Evolutionary conservation across 176 grass and related monocot species (phyloP), one percentile per base, ranked within the genome.

Genomic region (Ensete ventricosum): DNA sequence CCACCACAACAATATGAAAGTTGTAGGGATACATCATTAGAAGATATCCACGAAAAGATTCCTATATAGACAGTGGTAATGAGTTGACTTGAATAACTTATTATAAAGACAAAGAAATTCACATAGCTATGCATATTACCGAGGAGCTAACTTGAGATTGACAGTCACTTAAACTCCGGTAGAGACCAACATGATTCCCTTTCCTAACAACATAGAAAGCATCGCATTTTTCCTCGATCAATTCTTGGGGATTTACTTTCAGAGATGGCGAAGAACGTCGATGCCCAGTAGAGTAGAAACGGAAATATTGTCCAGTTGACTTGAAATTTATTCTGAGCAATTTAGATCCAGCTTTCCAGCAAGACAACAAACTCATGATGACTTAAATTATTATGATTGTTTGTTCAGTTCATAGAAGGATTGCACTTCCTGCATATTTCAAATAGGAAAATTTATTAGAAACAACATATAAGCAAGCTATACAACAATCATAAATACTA

Each of bases 131-230:
- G 22, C 11, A 54, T 53, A 50, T 60, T 85, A 86, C 84, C 79
- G 66, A 85, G 49, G 73, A 25, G 80, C 84, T 82, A 64, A 86
- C 75, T 86, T 86, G 84, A 67, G 67, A 73, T 73, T 82, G 80
- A 53, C 79, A 86, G 27, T 82, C 84, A 19, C 48, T 71, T 23
- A 86, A 73, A 64, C 20, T 86, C 26, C 64, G 69, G 23, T 78
- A 86, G 49, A 82, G 17, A 54, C 75, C 80, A 64, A 86, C 29
- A 51, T 70, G 20, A 53, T 77, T 52, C 20, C 84, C 79, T 79
- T 82, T 86, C 53, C 79, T 63, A 24, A 86, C 84, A 24, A 79
- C 76, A 79, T 82, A 86, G 52, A 82, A 86, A 0, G 84, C 69
- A 27, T 86, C 63, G 8, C 49, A 29, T 69, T 69, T 75, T 55